Evolutionary conservation across 768 basidiomycete species (phyloP).

Genomic region (Dendrothele bispora): DNA sequence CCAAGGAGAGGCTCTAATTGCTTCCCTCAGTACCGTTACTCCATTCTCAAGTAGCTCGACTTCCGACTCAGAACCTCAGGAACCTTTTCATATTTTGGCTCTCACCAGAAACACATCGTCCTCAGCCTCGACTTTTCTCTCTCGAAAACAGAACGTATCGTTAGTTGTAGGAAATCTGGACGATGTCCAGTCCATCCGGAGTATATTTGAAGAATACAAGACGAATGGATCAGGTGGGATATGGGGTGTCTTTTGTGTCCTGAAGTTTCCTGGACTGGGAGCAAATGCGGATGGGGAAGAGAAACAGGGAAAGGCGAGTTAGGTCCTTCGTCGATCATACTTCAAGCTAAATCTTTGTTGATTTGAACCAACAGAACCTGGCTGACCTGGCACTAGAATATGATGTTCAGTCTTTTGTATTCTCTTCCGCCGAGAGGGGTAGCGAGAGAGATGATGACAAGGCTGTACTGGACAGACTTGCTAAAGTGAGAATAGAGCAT

Average conservation of each 20-base stretch:
- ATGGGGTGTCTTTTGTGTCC: conserved; percentile 39
- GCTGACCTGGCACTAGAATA: conserved; percentile 29
- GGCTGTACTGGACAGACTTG: conserved; percentile 19
- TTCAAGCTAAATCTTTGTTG: background rate
- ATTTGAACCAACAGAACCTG: conserved; percentile 15
- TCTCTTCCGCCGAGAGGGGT: conserved; percentile 28
- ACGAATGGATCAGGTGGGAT: conserved; percentile 25
- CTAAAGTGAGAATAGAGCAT: conserved; percentile 28
- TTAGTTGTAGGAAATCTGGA: conserved; percentile 38
- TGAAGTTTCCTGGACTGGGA: conserved; percentile 39
- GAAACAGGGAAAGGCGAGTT: conserved; percentile 37
- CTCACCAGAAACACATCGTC: conserved; percentile 34
- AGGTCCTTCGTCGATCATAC: conserved; percentile 3
- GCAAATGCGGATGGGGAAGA: conserved; percentile 36
- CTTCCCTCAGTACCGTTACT: conserved; percentile 18
- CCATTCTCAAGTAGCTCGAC: background rate
- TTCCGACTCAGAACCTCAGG: background rate
- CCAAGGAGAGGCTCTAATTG: conserved; percentile 34
- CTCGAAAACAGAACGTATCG: conserved; percentile 23
- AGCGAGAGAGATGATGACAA: conserved; percentile 25
- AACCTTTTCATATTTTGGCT: background rate
- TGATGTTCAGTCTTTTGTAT: conserved; percentile 24
- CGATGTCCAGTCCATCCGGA: conserved; percentile 22
- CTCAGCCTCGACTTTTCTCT: conserved; percentile 23
- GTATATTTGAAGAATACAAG: conserved; percentile 26